Evolutionary conservation across 176 grass and related monocot species (phyloP).

Genomic region (Avena insularis): DNA sequence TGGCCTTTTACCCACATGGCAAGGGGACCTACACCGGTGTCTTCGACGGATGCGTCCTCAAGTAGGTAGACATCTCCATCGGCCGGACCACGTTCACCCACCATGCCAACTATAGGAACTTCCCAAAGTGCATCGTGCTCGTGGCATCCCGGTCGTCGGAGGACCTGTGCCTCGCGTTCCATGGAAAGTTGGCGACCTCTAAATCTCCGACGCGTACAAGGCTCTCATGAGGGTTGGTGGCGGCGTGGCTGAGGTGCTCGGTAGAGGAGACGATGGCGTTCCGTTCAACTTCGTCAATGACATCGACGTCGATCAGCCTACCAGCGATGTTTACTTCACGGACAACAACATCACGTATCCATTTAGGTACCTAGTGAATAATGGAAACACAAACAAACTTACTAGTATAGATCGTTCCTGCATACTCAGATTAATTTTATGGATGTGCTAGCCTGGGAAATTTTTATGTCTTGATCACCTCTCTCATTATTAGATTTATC

Average conservation of each 20-base stretch:
- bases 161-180: background rate
- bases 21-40: conserved; percentile 75
- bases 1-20: background rate
- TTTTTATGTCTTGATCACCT: too few species aligned
- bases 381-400: too few species aligned
- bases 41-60: conserved; percentile 69
- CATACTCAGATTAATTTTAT: too few species aligned
- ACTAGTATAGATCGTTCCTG: too few species aligned
- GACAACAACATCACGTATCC: background rate
- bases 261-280: background rate
- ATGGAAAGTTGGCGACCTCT: background rate
- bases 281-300: conserved; percentile 5
- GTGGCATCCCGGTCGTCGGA: background rate
- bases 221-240: background rate
- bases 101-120: conserved; percentile 1
- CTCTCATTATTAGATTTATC: too few species aligned
- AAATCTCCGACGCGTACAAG: background rate
- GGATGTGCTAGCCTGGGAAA: too few species aligned
- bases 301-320: background rate
- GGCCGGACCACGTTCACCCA: conserved; percentile 49
- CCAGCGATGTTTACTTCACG: conserved; percentile 6
- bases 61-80: conserved; percentile 49
- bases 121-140: background rate
- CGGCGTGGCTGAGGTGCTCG: background rate
- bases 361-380: background rate